Evolutionary conservation across 176 grass and related monocot species (phyloP), one percentile per base, ranked within the genome.

Genomic region (Aegilops bicornis): DNA sequence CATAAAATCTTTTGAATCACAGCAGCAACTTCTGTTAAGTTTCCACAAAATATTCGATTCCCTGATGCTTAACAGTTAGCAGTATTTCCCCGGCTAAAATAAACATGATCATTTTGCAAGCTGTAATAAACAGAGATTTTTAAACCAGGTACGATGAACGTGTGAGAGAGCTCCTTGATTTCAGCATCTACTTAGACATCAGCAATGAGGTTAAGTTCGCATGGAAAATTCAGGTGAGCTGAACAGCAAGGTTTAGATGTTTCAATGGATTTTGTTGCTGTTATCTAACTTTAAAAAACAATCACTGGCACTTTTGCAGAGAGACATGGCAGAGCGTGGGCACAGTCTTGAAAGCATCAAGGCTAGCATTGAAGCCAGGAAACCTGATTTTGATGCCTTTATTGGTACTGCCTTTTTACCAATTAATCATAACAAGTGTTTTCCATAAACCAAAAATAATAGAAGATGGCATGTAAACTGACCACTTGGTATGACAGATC

Each of bases 191-290:
- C 81, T 79, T 97, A 76, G 95, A 97, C 83, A 97, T 95, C 84
- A 95, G 93, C 54, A 80, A 90, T 24, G 92, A 95, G 19, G 93
- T 97, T 56, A 95, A 97, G 59, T 97, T 97, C 82, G 93, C 91
- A 91, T 97, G 95, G 95, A 97, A 95, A 91, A 95, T 97, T 86
- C 95, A 97, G 95, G 95, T 97, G 64, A 82, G 87, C 59, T 43
- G 20, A 83, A 52, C 42, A 87, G 2, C 27, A 69, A 50, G 20
- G 48, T 30, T 65, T 60, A 74, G 29, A 47, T 36, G 20, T 50
- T 90, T 67, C 13, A 56, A 19, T 42, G 42, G 24, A 36, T 29
- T 45, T 62, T 78, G 66, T 19, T 78, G 2, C 40, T 73, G 15
- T 60, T 87, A 30, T 70, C 17, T 40, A 22, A 61, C 11, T 79